Evolutionary conservation across 2,329 filamentous ascomycete species (phyloP), one percentile per base, ranked within the genome.

Genomic region (Fusarium camptoceras): DNA sequence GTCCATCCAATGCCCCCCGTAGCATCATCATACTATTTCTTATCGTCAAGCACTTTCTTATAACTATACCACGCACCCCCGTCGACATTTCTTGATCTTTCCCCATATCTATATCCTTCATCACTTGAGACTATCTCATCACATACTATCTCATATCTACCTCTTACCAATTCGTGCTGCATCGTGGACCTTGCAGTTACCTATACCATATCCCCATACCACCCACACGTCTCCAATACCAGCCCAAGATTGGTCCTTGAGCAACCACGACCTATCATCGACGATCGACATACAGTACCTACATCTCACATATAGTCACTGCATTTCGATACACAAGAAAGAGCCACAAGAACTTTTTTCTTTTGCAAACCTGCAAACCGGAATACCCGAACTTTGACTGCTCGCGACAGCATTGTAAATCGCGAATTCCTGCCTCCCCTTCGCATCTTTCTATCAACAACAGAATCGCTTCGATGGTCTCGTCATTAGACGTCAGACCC

Each of bases 391-490:
- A 54, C 41, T 48, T 51, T 53, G 5, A 28, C 30, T 56, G 61
- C 49, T 72, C 16, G 48, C 62, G 59, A 70, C 58, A 58, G 50
- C 34, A 51, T 71, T 56, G 27, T 43, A 30, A 53, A 37, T 31
- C 47, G 43, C 71, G 61, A 43, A 37, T 31, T 24, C 28, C 27
- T 41, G 57, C 53, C 59, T 41, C 42, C 31, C 22, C 34, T 56
- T 46, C 42, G 37, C 42, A 25, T 48, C 39, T 55, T 34, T 28
- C 39, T 64, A 50, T 60, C 25, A 27, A 65, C 53, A 54, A 61
- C 58, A 55, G 25, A 70, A 66, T 66, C 60, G 59, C 68, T 72
- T 76, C 76, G 71, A 79, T 79, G 77, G 77, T 79, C 65, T 78
- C 77, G 70, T 76, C 76, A 78, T 70, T 75, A 68, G 71, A 70